Base-by-base conservation (phyloP, 2,329 filamentous ascomycete species). In the Cyanodermella asteris region DNA sequence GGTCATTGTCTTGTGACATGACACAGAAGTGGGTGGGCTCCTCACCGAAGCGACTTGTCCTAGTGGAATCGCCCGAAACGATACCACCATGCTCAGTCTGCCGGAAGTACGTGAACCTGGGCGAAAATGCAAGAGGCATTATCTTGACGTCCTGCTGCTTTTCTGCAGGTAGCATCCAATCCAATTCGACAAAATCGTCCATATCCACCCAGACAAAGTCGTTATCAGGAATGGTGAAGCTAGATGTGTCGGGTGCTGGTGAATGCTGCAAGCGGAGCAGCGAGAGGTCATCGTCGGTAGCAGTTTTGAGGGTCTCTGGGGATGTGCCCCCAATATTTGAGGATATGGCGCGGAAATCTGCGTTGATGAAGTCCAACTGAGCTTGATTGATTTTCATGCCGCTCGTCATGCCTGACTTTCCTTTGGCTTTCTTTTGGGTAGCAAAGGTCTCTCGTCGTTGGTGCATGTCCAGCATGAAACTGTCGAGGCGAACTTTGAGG, bases 151-250 rank as follows among this genome's bases (percentile, higher is more conserved):
- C 74, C 1, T 84, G 82, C 36, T 91, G 90, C 16, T 74, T 68
- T 41, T 91, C 78, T 9, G 78, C 74, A 1, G 84, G 84, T 13
- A 93, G 51, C 27, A 91, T 82, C 84, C 84, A 94, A 44, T 93
- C 90, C 13, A 97, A 55, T 46, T 97, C 87, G 16, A 97, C 82
- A 48, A 97, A 97, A 44, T 97, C 87, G 43, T 97, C 87, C 81
- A 97, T 94, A 41, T 97, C 87, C 33, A 97, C 82, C 87, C 87
- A 97, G 28, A 73, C 81, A 36, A 81, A 71, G 41, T 97, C 87
- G 27, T 90, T 77, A 44, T 97, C 87, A 0, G 87, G 84, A 24
- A 97, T 97, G 0, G 72, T 84, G 43, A 97, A 97, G 26, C 74
- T 72, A 1, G 82, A 91, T 24, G 91, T 57, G 43, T 72, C 66